phyloP scores from a whole-genome alignment of 2,329 filamentous ascomycete species.

The Calonectria leucothoes region DNA sequence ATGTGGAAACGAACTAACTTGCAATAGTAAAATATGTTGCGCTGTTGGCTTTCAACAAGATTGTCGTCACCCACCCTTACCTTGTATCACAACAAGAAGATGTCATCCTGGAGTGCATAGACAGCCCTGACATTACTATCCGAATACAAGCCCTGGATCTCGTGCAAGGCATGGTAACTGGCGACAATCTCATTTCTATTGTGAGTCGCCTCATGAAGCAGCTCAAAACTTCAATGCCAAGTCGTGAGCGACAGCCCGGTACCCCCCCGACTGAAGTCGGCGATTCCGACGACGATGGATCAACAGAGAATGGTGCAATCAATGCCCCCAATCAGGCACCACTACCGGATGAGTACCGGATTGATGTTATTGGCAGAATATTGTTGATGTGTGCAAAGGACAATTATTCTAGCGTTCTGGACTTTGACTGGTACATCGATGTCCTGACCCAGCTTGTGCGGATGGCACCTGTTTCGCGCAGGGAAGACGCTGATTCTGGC shows the following conservation, averaged over 20 bases:
- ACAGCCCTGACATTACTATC: conserved; percentile 96
- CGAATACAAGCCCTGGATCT: conserved; percentile 92
- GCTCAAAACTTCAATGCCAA: conserved; percentile 73
- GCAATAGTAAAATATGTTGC: conserved; percentile 93
- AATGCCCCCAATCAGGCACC: conserved; percentile 56
- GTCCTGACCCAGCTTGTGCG: conserved; percentile 87
- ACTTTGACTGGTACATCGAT: conserved; percentile 99
- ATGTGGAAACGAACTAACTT: conserved; percentile 24
- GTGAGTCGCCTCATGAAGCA: conserved; percentile 91
- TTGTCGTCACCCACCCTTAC: conserved; percentile 87
- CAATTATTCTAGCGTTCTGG: conserved; percentile 85
- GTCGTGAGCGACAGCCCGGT: conserved; percentile 57
- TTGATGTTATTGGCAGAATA: conserved; percentile 85
- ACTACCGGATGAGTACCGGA: conserved; percentile 86
- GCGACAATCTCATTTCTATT: conserved; percentile 84
- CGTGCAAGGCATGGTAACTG: conserved; percentile 92
- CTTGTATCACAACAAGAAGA: conserved; percentile 94
- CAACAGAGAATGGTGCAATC: conserved; percentile 49
- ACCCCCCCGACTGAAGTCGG: conserved; percentile 59
- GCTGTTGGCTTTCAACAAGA: conserved; percentile 93
- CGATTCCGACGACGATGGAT: conserved; percentile 64
- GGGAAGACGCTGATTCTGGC: conserved; percentile 51
- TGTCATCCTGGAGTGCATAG: conserved; percentile 95
- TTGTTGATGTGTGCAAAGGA: conserved; percentile 90
- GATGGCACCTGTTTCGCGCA: conserved; percentile 67